phyloP scores from a whole-genome alignment of 176 grass and related monocot species.

The Hsuehochloa calcarea region DNA sequence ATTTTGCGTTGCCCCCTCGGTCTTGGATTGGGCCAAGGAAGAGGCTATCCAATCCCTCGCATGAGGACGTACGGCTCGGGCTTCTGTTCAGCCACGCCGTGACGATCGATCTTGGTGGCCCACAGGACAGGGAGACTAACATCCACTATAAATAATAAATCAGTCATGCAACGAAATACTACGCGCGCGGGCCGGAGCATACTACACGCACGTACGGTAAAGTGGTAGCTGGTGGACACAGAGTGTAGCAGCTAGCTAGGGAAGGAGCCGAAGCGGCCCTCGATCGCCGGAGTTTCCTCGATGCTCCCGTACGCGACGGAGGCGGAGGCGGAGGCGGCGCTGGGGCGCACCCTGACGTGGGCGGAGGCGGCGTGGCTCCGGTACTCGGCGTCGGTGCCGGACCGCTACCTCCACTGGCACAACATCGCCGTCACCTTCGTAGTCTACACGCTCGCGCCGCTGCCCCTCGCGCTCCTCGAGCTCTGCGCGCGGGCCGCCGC shows the following conservation, averaged over 20 bases:
- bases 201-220: background rate
- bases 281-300: background rate
- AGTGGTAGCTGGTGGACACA: background rate
- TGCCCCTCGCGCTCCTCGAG: slow-evolving; percentile 48
- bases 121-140: background rate
- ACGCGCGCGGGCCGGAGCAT: background rate
- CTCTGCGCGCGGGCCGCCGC: slow-evolving; percentile 21
- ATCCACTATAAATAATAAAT: background rate
- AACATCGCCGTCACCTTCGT: slow-evolving; percentile 38
- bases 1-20: background rate
- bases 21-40: background rate
- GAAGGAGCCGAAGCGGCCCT: background rate
- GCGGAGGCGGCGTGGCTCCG: slow-evolving; percentile 46
- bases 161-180: background rate
- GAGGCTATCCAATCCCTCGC: background rate
- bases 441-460: slow-evolving; percentile 49
- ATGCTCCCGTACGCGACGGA: slow-evolving; percentile 43
- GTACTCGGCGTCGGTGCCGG: slow-evolving; percentile 42
- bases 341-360: slow-evolving; percentile 38
- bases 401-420: slow-evolving; percentile 36
- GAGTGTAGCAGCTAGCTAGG: background rate
- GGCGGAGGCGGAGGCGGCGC: slow-evolving; percentile 18
- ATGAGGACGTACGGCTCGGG: background rate
- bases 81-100: background rate
- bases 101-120: background rate